phyloP scores from a whole-genome alignment of 2,329 filamentous ascomycete genomes.

The Trichoderma arundinaceum region DNA sequence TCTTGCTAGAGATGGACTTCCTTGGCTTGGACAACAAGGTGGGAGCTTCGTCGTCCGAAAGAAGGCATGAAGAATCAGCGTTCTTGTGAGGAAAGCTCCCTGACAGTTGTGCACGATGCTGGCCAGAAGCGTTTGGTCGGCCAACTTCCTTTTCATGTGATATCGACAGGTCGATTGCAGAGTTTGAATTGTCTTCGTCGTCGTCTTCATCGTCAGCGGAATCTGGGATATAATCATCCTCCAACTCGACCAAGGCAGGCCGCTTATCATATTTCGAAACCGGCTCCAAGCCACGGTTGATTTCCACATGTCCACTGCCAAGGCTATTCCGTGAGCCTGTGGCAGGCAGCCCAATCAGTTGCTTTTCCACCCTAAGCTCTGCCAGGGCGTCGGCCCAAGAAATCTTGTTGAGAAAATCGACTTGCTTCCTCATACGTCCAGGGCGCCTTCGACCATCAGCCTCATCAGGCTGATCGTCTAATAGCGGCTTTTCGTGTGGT shows the following conservation, averaged over 20 bases:
- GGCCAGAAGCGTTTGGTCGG: constrained; percentile 15
- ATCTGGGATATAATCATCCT: constrained; percentile 21
- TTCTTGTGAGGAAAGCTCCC: constrained; percentile 8
- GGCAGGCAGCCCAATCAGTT: constrained; percentile 33
- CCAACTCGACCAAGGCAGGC: neutral
- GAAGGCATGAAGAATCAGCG: constrained; percentile 34
- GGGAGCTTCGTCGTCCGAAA: constrained; percentile 48
- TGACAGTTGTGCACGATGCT: neutral
- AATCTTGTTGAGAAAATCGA: constrained; percentile 42
- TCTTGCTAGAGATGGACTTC: neutral
- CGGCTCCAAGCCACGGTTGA: neutral
- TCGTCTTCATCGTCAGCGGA: constrained; percentile 18
- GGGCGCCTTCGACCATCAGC: constrained; percentile 36
- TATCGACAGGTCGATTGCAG: neutral
- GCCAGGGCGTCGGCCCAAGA: constrained; percentile 39
- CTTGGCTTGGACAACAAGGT: constrained; percentile 36
- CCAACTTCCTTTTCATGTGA: constrained; percentile 25
- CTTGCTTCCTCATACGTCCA: constrained; percentile 40
- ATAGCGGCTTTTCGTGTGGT: neutral
- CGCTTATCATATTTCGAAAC: neutral
- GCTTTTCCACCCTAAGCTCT: constrained; percentile 28
- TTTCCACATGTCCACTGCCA: constrained; percentile 33
- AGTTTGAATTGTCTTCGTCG: neutral
- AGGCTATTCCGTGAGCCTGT: constrained; percentile 20
- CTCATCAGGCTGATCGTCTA: constrained; percentile 30